These are phyloP conservation scores for Aspergillus sclerotioniger DNA, from an alignment of 495 filamentous ascomycete genomes.

Conservation along the genomic window DNA sequence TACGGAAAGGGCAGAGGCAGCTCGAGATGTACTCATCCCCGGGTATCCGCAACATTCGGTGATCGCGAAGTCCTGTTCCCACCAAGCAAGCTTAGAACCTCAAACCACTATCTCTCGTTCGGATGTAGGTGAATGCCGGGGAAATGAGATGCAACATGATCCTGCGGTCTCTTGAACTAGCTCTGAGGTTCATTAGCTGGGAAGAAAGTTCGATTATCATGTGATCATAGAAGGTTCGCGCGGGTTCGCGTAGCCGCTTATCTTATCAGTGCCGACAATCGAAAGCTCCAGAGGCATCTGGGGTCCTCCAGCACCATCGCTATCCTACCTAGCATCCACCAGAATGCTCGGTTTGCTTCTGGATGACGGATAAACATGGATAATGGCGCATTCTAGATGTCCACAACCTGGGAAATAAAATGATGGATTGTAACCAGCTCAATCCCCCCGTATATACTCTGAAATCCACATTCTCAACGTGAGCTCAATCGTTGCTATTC, in stretches of 20 bases:
- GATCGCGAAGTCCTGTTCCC: constrained; percentile 6
- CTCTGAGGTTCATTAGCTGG: too few relatives aligned
- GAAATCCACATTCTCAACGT: not conserved
- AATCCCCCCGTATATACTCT: not conserved
- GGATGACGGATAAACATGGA: not conserved
- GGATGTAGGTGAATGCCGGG: not conserved
- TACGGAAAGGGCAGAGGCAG: constrained; percentile 82
- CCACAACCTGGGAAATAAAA: not conserved
- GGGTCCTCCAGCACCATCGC: not conserved
- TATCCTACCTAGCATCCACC: not conserved
- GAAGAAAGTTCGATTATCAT: too few relatives aligned
- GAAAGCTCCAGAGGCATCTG: constrained; percentile 14
- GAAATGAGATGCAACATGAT: too few relatives aligned
- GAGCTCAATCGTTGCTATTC: not conserved
- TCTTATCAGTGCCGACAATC: constrained; percentile 10
- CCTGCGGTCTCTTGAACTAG: too few relatives aligned
- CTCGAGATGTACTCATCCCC: constrained; percentile 80
- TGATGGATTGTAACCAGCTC: not conserved
- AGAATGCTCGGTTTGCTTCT: constrained; percentile 2
- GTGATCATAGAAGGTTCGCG: constrained; percentile 9
- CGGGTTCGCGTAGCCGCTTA: constrained; percentile 1
- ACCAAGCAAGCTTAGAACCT: not conserved
- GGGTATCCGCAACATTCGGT: constrained; percentile 75
- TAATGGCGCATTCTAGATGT: not conserved
- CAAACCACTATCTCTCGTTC: not conserved